Evolutionary conservation across 805 yeast species (phyloP).

Genomic region (Metschnikowia dekortorum): DNA sequence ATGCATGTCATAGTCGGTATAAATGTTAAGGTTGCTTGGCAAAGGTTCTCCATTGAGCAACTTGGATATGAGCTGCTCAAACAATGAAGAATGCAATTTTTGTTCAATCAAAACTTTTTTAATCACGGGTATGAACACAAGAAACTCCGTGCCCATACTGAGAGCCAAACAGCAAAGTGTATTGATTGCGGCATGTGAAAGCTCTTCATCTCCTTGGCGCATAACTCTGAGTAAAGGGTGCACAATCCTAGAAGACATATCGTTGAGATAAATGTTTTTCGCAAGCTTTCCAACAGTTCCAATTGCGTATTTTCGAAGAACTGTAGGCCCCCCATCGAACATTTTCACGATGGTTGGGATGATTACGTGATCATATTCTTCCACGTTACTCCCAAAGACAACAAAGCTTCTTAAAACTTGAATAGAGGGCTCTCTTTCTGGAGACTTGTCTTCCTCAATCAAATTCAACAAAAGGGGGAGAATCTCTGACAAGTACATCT

Average conservation of each 20-base stretch:
- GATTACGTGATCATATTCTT: slow-evolving; percentile 81
- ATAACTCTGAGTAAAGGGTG: slow-evolving; percentile 80
- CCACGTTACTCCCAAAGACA: slow-evolving; percentile 81
- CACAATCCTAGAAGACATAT: slow-evolving; percentile 85
- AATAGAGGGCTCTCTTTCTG: slow-evolving; percentile 55
- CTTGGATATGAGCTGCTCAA: slow-evolving; percentile 77
- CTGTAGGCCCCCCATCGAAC: slow-evolving; percentile 66
- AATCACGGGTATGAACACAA: slow-evolving; percentile 80
- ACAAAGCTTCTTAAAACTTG: slow-evolving; percentile 80
- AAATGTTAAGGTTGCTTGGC: slow-evolving; percentile 70
- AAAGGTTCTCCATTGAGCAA: slow-evolving; percentile 80
- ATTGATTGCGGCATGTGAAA: slow-evolving; percentile 64
- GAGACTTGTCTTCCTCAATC: slow-evolving; percentile 66
- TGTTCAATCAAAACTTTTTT: slow-evolving; percentile 60
- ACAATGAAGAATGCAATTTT: slow-evolving; percentile 64
- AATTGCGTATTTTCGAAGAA: slow-evolving; percentile 68
- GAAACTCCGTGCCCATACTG: slow-evolving; percentile 81
- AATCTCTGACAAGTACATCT: slow-evolving; percentile 71
- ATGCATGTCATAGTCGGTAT: slow-evolving; percentile 49
- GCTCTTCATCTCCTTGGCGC: slow-evolving; percentile 48
- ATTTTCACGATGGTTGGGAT: slow-evolving; percentile 81
- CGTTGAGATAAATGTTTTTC: slow-evolving; percentile 65
- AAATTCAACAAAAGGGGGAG: slow-evolving; percentile 72
- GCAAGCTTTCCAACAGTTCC: slow-evolving; percentile 80
- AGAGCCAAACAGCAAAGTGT: slow-evolving; percentile 71